Base-by-base conservation (phyloP, 2,329 filamentous ascomycete genomes). In the Chalaropsis thielavioides region DNA sequence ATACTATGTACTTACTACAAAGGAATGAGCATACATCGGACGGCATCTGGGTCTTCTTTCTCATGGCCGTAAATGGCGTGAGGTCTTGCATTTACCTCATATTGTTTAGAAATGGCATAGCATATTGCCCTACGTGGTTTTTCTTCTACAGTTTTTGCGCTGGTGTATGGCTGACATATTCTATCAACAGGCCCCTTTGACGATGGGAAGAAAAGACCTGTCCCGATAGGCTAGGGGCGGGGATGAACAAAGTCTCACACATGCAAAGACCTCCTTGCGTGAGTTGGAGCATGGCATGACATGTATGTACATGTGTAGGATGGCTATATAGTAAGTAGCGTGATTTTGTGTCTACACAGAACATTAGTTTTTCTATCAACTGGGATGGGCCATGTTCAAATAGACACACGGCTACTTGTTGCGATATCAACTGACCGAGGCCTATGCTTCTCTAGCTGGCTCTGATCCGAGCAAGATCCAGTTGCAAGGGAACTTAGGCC, bases 41-140 rank as follows among this genome's bases (percentile, higher is more conserved):
- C 62, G 41, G 51, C 58, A 56, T 63, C 66, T 64, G 67, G 64
- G 59, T 27, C 59, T 62, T 38, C 49, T 66, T 46, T 19, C 43
- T 44, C 44, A 49, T 41, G 11, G 60, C 22, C 59, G n/a, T 22
- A 40, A n/a, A 27, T 56, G 49, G 43, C 65, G 56, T 68, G 59
- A 56, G 62, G 65, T 46, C 64, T 67, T 66, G 66, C 66, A 64
- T 67, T 64, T 51, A 51, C 10, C 27, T 44, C 22, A n/a, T 35
- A 46, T 56, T 31, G 22, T 56, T 56, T 56, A 56, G 51, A 56
- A 56, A 56, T 31, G 13, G 15, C 31, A 56, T 31, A 56, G 51
- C 51, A 56, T 56, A 11, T 27, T 56, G 51, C 51, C 24, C 15
- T 27, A 27, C 13, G 51, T 31, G 51, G 51, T 56, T 31, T 35